Base-by-base conservation (phyloP, 163 green algal genomes). In the Chloroidium sp. region DNA sequence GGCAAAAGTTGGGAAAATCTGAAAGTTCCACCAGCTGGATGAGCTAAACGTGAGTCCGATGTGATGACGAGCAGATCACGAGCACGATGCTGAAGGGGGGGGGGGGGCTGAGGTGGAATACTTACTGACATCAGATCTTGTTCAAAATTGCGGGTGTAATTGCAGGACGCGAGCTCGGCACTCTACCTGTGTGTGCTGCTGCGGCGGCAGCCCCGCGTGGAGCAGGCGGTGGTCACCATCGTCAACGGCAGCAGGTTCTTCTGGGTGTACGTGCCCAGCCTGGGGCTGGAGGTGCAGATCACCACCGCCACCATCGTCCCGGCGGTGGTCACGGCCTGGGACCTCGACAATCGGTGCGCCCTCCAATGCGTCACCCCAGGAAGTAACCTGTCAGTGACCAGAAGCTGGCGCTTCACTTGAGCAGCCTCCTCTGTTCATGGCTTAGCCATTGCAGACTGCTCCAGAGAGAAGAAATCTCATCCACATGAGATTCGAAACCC, bases 111-210 rank as follows among this genome's bases (percentile, higher is more conserved):
- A 76, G 72, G 3, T 57, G 8, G 36, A 57, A 60, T n/a, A 57
- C 72, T 57, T 14, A 6, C 8, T 76, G 10, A 8, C 36, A 6
- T 12, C 8, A 62, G 2, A 36, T 57, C 14, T 12, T 2, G 2
- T 78, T 58, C 57, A 64, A 8, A 10, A 8, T 8, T 8, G 74
- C 74, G 76, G 1, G 87, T 78, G 36, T 62, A 2, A 12, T n/a
- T 74, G 14, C 92, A 96, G 88, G 92, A 96, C 57, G 85, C 83
- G 57, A 82, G 74, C 69, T 61, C 84, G 61, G 86, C 84, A 62
- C 67, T 95, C 10, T 93, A 92, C 82, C 84, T 96, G 58, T 90
- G 86, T 57, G 79, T 90, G 69, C 79, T 91, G 80, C 84, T 94
- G 62, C 2, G 59, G 8, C 74, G 72, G 61, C 14, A 77, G 3